Evolutionary conservation across 164 flowering plant species (phyloP).

Genomic region (Pachysandra terminalis): DNA sequence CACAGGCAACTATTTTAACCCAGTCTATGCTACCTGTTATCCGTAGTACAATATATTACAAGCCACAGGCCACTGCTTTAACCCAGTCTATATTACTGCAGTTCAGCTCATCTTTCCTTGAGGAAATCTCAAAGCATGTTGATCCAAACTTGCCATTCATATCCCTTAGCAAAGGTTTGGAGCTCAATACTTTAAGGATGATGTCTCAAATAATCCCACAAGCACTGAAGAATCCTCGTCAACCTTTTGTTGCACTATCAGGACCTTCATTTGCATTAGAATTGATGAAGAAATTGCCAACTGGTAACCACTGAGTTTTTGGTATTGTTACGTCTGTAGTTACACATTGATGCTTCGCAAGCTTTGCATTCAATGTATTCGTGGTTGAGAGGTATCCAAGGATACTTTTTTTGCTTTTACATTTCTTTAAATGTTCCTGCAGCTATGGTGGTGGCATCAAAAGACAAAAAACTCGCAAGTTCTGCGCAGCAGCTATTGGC

Average conservation of each 20-base stretch:
- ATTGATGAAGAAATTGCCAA: conserved; percentile 87
- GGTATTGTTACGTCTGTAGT: background rate
- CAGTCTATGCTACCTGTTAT: background rate
- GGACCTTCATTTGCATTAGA: conserved; percentile 94
- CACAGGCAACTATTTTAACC: background rate
- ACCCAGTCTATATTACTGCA: conserved; percentile 39
- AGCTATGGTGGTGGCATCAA: conserved; percentile 98
- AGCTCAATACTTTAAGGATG: conserved; percentile 86
- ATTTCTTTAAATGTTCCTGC: conserved; percentile 16
- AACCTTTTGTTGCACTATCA: conserved; percentile 85
- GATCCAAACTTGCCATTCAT: conserved; percentile 88
- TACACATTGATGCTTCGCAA: background rate
- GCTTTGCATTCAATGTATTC: conserved; percentile 3
- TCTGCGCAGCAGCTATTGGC: conserved; percentile 89
- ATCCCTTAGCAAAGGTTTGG: conserved; percentile 94
- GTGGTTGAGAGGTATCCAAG: conserved; percentile 6
- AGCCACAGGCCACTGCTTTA: background rate
- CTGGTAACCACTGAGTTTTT: conserved; percentile 43
- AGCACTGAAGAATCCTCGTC: conserved; percentile 75
- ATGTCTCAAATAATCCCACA: conserved; percentile 96
- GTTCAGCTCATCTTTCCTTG: conserved; percentile 92
- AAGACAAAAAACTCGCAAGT: conserved; percentile 78
- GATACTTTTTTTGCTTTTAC: conserved; percentile 8
- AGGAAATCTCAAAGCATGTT: conserved; percentile 65
- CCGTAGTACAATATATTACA: background rate